Evolutionary conservation across 768 basidiomycete genomes (phyloP), one percentile per base, ranked within the genome.

Genomic region (Naganishia antarctica): DNA sequence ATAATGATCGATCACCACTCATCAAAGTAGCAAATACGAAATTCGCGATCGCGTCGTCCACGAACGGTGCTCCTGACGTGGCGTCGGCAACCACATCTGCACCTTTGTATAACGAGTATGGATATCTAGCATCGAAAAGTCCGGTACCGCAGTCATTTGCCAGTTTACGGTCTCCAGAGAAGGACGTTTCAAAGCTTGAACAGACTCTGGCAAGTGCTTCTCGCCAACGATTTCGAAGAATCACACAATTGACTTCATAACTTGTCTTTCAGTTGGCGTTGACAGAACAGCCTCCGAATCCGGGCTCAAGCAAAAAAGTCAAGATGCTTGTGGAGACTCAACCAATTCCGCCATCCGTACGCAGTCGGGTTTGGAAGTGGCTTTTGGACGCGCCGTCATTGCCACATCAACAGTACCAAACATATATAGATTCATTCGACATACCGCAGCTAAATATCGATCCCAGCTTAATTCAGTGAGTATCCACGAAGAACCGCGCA

Each of bases 291-390:
- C 69, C 73, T 3, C 48, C 23, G 11, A 62, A 21, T n/a, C 1
- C 29, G 4, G 23, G 37, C 47, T 2, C 68, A 62, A 26, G 65
- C 71, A 76, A 72, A 61, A 77, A 75, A 59, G 69, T 75, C 40
- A 49, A 60, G n/a, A 75, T 71, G 48, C 60, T 75, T 13, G 73
- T 73, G 13, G 53, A 72, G 9, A 73, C 73, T 16, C 61, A 64
- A 34, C 68, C 70, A 0, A 65, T 77, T 3, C 76, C 76, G 13
- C 57, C 68, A 0, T 73, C 71, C 7, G 60, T 77, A 0, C 51
- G 76, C 31, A 71, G 74, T 6, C 69, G 68, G 59, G 73, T 75
- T 15, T 77, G 74, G 74, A 69, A 70, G 1, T 77, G 76, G 76
- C 71, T 75, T 8, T 26, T 57, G 11, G 13, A 37, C 11, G 53